phyloP scores from a whole-genome alignment of 768 basidiomycete species.

The Amanita brunnescens region DNA sequence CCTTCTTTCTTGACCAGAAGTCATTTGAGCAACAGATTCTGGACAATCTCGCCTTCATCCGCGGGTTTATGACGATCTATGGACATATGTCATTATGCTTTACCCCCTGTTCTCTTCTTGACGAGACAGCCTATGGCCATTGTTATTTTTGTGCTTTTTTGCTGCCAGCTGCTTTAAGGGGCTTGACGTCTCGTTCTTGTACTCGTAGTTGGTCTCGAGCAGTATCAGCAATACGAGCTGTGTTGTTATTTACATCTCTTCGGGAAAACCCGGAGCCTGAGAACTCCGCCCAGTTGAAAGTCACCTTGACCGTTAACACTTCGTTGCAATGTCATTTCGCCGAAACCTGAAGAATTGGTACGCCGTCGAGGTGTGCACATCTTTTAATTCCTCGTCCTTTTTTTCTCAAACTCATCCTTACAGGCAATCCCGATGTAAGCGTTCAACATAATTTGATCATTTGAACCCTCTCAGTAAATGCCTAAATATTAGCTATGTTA shows the following conservation, averaged over 20 bases:
- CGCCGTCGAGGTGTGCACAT: conserved; percentile 52
- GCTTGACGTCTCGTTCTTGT: conserved; percentile 19
- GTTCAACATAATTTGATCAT: background rate
- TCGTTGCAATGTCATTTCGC: conserved; percentile 20
- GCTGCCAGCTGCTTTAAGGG: background rate
- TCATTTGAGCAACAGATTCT: background rate
- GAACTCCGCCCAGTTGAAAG: background rate
- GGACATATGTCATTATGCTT: conserved; percentile 1
- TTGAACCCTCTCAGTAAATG: conserved; percentile 3
- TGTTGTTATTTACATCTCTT: background rate
- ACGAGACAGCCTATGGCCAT: no score
- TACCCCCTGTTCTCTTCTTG: background rate
- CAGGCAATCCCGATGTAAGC: conserved; percentile 48
- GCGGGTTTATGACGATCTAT: conserved; percentile 4
- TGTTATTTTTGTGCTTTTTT: background rate
- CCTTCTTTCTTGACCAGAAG: background rate
- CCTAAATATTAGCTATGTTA: conserved; percentile 31
- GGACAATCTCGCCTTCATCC: background rate
- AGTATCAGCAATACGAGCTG: background rate
- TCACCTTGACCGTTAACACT: no score
- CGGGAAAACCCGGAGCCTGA: conserved; percentile 3
- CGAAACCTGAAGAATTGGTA: conserved; percentile 56
- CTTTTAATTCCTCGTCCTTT: background rate
- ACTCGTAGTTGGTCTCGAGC: conserved; percentile 18
- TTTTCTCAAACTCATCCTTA: background rate